Percentiles rank a stretch among this genome's conserved stretches.
Conservation (phyloP, 495 filamentous ascomycete species). For the Letharia columbiana region DNA sequence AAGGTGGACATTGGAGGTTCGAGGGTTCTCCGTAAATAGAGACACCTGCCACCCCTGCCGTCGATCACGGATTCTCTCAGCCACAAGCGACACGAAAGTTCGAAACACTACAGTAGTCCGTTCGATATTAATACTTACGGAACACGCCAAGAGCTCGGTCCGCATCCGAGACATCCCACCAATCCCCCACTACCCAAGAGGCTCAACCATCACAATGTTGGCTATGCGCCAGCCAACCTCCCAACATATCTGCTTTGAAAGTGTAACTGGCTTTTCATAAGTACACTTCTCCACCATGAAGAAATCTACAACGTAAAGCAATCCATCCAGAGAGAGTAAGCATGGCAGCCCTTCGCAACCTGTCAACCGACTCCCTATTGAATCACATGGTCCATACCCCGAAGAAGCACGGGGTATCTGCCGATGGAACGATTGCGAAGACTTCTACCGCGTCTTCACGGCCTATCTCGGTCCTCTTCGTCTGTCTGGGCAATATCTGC, state of each 20-base stretch:
- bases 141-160: not conserved
- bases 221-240: not conserved
- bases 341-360: not conserved
- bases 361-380: not conserved
- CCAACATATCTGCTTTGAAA: not conserved
- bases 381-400: not conserved
- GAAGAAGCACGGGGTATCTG: constrained; percentile 3
- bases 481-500: constrained; percentile 96
- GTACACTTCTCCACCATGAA: not conserved
- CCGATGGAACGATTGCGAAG: constrained; percentile 8
- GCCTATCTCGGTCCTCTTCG: constrained; percentile 76
- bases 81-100: constrained; percentile 12
- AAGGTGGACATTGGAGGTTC: constrained; percentile 9
- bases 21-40: constrained; percentile 18
- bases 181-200: not conserved
- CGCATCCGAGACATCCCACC: not conserved
- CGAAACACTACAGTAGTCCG: not conserved
- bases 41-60: constrained; percentile 12
- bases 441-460: constrained; percentile 16
- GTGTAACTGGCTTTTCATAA: not conserved
- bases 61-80: constrained; percentile 10
- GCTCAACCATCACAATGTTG: not conserved
- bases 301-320: not conserved
- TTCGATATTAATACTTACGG: too few species aligned
- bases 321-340: not conserved